Percentiles rank a stretch among this genome's conserved stretches.
phyloP scores from a whole-genome alignment of 225 moss, liverwort and hornwort genomes.

The Straminergon stramineum region DNA sequence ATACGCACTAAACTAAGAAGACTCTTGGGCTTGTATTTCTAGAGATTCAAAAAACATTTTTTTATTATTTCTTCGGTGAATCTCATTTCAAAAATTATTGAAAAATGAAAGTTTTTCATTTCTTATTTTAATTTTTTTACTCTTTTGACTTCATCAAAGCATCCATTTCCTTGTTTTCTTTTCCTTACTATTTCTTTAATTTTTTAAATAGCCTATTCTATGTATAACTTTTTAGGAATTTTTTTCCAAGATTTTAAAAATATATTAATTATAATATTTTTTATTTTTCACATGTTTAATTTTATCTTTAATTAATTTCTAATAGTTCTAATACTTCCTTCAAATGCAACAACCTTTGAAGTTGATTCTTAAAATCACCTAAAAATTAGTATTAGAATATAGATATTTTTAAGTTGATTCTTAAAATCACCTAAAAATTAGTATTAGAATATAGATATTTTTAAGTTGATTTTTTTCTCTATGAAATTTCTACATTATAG shows the following conservation, averaged over 20 bases:
- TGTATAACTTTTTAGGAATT: neutral
- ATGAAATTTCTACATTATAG: neutral
- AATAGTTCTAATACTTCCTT: neutral
- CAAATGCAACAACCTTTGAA: neutral
- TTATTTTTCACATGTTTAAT: neutral
- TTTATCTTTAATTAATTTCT: neutral
- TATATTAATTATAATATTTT: neutral
- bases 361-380: neutral
- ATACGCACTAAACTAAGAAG: neutral
- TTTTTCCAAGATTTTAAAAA: neutral
- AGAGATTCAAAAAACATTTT: neutral
- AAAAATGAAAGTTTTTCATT: too few relatives aligned
- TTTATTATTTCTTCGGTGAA: neutral
- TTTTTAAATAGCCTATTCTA: neutral
- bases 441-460: neutral
- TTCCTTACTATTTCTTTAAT: neutral
- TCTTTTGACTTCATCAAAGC: neutral
- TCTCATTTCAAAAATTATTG: neutral
- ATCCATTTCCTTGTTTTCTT: rapidly evolving
- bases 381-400: neutral
- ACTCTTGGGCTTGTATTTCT: rapidly evolving
- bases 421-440: neutral
- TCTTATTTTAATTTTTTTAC: neutral
- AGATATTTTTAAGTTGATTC: neutral
- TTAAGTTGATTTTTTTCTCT: too few relatives aligned